These are phyloP conservation scores for Pestalotiopsis fici DNA, from an alignment of 2,329 filamentous ascomycete species.

Conservation along the genomic window DNA sequence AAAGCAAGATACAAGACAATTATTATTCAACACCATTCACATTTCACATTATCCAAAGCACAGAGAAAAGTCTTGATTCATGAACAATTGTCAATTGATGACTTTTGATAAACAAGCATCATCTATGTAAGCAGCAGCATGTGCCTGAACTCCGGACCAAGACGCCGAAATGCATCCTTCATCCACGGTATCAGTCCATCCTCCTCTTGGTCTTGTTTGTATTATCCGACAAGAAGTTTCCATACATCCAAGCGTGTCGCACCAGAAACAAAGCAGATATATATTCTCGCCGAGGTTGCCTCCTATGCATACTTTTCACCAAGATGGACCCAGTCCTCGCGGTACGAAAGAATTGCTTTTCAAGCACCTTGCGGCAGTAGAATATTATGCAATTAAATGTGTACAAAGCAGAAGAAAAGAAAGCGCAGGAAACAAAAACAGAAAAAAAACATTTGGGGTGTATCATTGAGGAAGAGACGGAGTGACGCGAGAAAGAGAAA, in stretches of 20 bases:
- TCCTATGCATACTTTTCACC: background rate
- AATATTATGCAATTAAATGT: constrained; percentile 12
- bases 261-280: background rate
- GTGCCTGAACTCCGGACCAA: background rate
- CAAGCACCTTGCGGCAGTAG: constrained; percentile 9
- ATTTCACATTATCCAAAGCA: background rate
- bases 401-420: background rate
- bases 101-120: background rate
- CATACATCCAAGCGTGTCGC: constrained; percentile 1
- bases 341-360: background rate
- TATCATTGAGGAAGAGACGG: background rate
- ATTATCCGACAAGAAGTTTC: constrained; percentile 3
- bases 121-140: background rate
- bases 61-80: no score
- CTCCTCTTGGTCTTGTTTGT: background rate
- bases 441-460: constrained; percentile 4
- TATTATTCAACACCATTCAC: background rate
- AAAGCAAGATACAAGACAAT: no score
- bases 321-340: background rate
- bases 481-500: background rate
- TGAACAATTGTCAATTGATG: constrained; percentile 1
- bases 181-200: background rate
- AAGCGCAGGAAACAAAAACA: no score
- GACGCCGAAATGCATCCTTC: background rate
- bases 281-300: background rate